Evolutionary conservation across 1,284 basidiomycete species (phyloP), one percentile per base, ranked within the genome.

Genomic region (Pisolithus thermaeus): DNA sequence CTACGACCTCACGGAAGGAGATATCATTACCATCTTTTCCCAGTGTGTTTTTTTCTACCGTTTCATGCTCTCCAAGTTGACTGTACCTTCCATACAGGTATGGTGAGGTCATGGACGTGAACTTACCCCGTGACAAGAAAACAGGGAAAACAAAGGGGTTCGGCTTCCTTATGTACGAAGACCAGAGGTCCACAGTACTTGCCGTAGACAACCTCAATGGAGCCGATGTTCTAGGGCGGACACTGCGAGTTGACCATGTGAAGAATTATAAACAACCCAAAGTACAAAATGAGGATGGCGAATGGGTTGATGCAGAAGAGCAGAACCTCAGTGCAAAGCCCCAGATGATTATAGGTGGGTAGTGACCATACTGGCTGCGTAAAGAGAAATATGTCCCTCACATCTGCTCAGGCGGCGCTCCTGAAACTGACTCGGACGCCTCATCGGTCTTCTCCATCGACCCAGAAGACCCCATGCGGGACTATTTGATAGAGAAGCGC

Each of bases 171-270:
- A 98, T 99, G 95, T 99, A 98, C 70, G 92, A 97, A 71, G 94
- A 99, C 72, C 97, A 99, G 71, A 81, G 92, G 44, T 95, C 91
- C 52, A 99, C 97, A 3, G 73, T 98, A 48, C 78, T 99, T 37
- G 97, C 97, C 5, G 96, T 99, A 57, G 97, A 99, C 73, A 99
- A 99, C 72, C 80, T 99, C 69, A 98, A 97, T 64, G 97, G 97
- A 32, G 89, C 93, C 39, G 83, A 85, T 58, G 87, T 99, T 39
- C 73, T 97, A 27, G 92, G 90, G 6, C 78, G 86, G 60, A 96
- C 85, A 3, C 70, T 97, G 44, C 83, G 93, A 23, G 94, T 97
- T 44, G 97, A 99, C 63, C 97, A 99, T 66, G 93, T 96, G 54
- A 87, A 86, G 64, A 82, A 92, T 60, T 99, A 98, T 72, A 93